Base-by-base conservation (phyloP, 2,329 filamentous ascomycete genomes). In the Teratosphaeria destructans region DNA sequence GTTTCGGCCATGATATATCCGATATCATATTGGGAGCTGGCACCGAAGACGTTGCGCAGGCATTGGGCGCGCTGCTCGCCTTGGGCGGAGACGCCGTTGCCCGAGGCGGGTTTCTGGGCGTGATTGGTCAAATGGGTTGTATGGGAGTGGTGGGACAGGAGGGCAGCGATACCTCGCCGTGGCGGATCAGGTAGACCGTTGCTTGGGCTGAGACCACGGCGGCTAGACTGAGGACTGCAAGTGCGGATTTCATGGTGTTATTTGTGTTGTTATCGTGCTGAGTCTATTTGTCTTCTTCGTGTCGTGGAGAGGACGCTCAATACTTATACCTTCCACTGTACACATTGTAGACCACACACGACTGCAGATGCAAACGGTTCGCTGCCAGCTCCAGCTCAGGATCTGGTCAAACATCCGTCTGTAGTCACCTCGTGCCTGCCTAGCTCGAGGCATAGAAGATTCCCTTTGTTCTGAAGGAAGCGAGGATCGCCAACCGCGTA, bases 101-200 rank as follows among this genome's bases (percentile, higher is more conserved):
- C 53, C 1, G 66, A 59, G 2, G 83, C 23, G 43, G 43, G 83
- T 70, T 86, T 86, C 70, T 43, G 37, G 35, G 16, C 5, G 37
- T 12, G 37, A 5, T 14, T 16, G 7, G 37, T 43, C 16, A 43
- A n/a, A 5, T 14, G 10, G 37, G 14, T 10, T 43, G 37, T 43
- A 43, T 43, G 37, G 37, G 37, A 43, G 37, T 14, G 37, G 7
- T 43, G 5, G 37, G 5, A 32, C 5, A 32, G 37, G 35, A n/a
- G 37, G 12, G 12, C 5, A 16, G 11, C 12, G 16, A 14, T 43
- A 43, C 37, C 11, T 86, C 84, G 60, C 83, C 84, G 63, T 86
- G 84, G 19, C 83, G 80, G 68, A 86, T 86, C 8, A 86, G 72
- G 67, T 84, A 86, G 35, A 86, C 80, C 0, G 79, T 85, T 1